A percentile compares a stretch with the other conserved stretches of the same genome.
Evolutionary conservation across 176 grass and related monocot genomes (phyloP).

Genomic region (barley (Hordeum vulgare)): DNA sequence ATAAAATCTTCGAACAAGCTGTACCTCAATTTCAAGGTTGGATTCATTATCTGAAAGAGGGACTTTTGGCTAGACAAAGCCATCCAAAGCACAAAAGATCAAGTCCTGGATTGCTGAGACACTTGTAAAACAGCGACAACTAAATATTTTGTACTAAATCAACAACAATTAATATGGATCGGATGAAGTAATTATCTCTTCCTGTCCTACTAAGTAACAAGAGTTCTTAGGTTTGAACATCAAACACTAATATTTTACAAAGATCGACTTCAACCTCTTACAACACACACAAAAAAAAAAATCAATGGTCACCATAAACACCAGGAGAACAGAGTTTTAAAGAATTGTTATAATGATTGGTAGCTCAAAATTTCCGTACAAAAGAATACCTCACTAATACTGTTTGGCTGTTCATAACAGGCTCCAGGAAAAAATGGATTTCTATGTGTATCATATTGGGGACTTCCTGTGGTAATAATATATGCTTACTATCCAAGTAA

Average conservation of each 20-base stretch:
- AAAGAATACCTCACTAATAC: not conserved
- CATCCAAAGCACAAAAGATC: no score
- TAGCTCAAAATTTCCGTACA: not conserved
- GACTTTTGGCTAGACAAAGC: no score
- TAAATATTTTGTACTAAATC: no score
- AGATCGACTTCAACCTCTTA: not conserved
- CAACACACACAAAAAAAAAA: not conserved
- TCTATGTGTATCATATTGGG: constrained; percentile 21
- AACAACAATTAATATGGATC: no score
- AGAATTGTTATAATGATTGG: not conserved
- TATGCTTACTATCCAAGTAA: constrained; percentile 22
- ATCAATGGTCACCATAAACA: not conserved
- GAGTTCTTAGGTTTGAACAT: not conserved
- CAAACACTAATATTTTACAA: not conserved
- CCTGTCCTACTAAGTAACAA: not conserved
- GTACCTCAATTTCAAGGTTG: no score
- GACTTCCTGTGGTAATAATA: constrained; percentile 16
- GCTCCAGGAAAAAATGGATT: not conserved
- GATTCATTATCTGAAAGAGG: no score
- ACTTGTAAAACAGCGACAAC: no score
- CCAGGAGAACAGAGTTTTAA: not conserved
- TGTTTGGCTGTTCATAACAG: constrained; percentile 1
- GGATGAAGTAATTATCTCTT: not conserved
- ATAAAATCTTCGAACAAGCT: no score
- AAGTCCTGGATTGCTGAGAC: no score